Conservation (phyloP, 179 eudicot species). For the Heliamphora pulchella region DNA sequence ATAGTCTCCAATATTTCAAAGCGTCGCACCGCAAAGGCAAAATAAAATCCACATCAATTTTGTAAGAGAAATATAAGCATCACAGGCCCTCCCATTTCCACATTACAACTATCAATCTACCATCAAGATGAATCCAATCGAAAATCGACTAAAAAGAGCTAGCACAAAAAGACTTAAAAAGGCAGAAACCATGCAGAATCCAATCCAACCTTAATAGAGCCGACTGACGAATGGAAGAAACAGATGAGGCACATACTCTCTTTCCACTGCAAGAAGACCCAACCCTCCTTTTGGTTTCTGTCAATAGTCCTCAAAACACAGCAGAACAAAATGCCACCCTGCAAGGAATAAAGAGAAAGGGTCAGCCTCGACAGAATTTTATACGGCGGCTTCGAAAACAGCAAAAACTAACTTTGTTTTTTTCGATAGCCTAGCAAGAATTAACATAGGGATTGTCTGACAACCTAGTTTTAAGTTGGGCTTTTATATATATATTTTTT, state of each 20-base stretch:
- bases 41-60: conserved; percentile 1
- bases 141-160: not conserved
- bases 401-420: not conserved
- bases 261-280: conserved; percentile 3
- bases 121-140: not conserved
- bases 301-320: conserved; percentile 1
- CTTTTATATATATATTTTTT: too few species aligned
- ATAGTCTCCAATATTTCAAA: not conserved
- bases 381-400: not conserved
- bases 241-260: not conserved
- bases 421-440: not conserved
- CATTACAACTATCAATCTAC: not conserved
- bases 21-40: not conserved
- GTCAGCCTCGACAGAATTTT: not conserved
- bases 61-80: conserved; percentile 6
- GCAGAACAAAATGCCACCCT: conserved; percentile 18
- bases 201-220: not conserved
- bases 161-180: not conserved
- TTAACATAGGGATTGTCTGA: not conserved
- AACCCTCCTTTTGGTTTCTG: not conserved
- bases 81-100: not conserved
- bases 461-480: too few species aligned
- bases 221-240: conserved; percentile 6
- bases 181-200: not conserved
- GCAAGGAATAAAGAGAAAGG: not conserved